Evolutionary conservation across 1,139 yeast species (phyloP).

Genomic region (Casaregolazyma suthepensis): DNA sequence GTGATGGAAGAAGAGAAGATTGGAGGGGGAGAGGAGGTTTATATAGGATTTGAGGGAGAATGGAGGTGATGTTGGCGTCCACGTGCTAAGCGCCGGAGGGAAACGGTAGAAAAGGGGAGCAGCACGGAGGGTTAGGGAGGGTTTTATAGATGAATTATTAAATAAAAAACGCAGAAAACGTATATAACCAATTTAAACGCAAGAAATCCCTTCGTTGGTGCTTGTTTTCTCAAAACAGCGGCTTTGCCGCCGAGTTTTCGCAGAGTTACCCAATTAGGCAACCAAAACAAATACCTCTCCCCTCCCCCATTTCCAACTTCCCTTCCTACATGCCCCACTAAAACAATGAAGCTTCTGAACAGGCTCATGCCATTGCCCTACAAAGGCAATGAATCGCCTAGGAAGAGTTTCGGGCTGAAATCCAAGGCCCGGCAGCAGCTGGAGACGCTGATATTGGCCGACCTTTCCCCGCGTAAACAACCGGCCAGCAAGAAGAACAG

Average conservation of each 20-base stretch:
- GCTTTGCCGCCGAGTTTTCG: background rate
- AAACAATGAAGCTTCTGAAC: conserved; percentile 5
- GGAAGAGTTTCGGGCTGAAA: conserved; percentile 3
- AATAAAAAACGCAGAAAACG: no score
- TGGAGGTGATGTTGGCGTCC: background rate
- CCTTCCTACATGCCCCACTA: background rate
- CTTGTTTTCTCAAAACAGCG: no score
- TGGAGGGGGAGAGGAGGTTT: background rate
- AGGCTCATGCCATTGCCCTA: background rate
- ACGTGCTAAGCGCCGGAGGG: background rate
- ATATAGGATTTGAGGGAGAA: background rate
- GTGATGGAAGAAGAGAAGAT: background rate
- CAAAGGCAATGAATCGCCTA: background rate
- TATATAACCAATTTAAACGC: no score
- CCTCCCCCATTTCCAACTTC: background rate
- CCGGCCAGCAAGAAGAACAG: background rate
- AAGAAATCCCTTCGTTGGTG: no score
- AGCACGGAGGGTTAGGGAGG: no score
- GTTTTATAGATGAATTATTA: no score
- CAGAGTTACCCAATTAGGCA: background rate
- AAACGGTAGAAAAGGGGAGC: background rate
- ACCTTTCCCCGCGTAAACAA: background rate
- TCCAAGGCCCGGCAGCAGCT: conserved; percentile 5
- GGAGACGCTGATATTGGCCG: conserved; percentile 4
- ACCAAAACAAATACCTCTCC: background rate